Evolutionary conservation across 169 alveolate species (phyloP).

Genomic region (Plasmodium yoelii): DNA sequence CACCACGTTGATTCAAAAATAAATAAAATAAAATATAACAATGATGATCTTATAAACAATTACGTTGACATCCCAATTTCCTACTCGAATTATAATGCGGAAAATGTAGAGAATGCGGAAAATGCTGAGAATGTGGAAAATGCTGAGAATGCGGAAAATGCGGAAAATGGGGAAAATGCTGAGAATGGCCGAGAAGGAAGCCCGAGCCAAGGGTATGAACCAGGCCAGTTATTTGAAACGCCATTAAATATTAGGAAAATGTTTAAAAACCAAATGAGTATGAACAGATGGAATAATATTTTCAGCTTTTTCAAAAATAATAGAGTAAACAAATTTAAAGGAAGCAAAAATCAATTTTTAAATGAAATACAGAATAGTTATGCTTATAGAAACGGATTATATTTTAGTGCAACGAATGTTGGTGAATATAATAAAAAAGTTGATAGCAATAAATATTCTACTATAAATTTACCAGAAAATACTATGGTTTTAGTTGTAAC

Average conservation of each 20-base stretch:
- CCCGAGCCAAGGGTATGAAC: no score
- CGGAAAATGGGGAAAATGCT: no score
- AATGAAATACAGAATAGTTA: constrained; percentile 63
- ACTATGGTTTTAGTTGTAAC: constrained; percentile 56
- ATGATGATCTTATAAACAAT: neutral
- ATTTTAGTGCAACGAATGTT: constrained; percentile 47
- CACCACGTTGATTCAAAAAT: constrained; percentile 37
- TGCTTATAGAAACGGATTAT: constrained; percentile 54
- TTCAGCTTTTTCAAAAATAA: constrained; percentile 1
- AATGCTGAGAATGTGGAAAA: no score
- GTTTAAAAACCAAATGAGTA: no score
- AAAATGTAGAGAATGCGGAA: no score
- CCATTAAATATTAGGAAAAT: no score
- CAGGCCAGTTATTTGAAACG: no score
- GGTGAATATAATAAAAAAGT: constrained; percentile 38
- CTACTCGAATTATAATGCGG: no score
- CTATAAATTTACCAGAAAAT: constrained; percentile 36
- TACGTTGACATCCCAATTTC: neutral
- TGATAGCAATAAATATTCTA: constrained; percentile 14
- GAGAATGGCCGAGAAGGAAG: no score
- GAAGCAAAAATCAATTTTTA: constrained; percentile 13
- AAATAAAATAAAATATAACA: constrained; percentile 7
- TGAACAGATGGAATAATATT: neutral
- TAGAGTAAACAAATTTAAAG: neutral
- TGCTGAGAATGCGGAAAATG: no score